phyloP scores from a whole-genome alignment of 1,139 yeast genomes.

The Candida dubliniensis region DNA sequence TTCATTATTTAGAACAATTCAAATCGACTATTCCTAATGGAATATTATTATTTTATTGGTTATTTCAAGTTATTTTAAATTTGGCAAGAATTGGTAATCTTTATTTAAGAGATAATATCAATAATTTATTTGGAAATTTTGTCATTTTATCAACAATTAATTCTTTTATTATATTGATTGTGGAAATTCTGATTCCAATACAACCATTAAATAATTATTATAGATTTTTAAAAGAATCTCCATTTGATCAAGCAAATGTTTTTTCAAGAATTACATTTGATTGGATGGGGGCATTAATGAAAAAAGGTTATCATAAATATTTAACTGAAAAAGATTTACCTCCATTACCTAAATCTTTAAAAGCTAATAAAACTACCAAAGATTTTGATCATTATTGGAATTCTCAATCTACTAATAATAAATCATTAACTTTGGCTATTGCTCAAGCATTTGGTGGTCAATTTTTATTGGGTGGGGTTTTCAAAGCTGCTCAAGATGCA shows the following conservation, averaged over 20 bases:
- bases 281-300: conserved; percentile 95
- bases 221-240: conserved; percentile 44
- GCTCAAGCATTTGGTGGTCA: conserved; percentile 68
- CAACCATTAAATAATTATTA: conserved; percentile 36
- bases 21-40: conserved; percentile 68
- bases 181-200: conserved; percentile 55
- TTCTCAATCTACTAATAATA: conserved; percentile 37
- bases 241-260: conserved; percentile 79
- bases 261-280: conserved; percentile 78
- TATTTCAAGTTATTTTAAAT: conserved; percentile 49
- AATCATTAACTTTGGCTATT: conserved; percentile 68
- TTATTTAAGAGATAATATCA: conserved; percentile 42
- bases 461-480: conserved; percentile 71
- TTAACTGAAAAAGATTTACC: conserved; percentile 81
- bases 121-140: conserved; percentile 40
- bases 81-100: conserved; percentile 44
- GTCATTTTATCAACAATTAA: conserved; percentile 50
- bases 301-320: conserved; percentile 72
- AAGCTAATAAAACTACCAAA: conserved; percentile 50
- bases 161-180: conserved; percentile 48
- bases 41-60: conserved; percentile 74
- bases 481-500: conserved; percentile 75
- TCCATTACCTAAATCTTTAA: conserved; percentile 66
- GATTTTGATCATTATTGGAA: conserved; percentile 65
- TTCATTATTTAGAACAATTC: conserved; percentile 74